These are phyloP conservation scores for Rugosomyces carneus DNA, from an alignment of 1,284 basidiomycete species.

Conservation along the genomic window DNA sequence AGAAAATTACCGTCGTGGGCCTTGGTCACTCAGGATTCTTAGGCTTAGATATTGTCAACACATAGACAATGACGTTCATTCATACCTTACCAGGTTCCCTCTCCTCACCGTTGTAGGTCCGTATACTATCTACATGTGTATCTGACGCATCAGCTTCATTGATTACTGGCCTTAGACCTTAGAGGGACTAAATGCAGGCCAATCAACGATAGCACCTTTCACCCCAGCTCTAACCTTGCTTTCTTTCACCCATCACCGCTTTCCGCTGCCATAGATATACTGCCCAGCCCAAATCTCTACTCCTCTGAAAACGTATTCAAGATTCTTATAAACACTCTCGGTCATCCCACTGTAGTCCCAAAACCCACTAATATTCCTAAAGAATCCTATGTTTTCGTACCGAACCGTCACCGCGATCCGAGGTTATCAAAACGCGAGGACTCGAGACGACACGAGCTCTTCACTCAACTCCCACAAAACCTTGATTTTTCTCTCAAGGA, in stretches of 20 bases:
- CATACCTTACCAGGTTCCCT: slow-evolving; percentile 38
- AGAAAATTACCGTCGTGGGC: slow-evolving; percentile 31
- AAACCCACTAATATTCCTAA: slow-evolving; percentile 14
- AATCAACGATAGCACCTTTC: slow-evolving; percentile 15
- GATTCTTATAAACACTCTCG: slow-evolving; percentile 26
- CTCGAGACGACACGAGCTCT: neutral
- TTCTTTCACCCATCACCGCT: slow-evolving; percentile 29
- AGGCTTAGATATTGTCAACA: slow-evolving; percentile 40
- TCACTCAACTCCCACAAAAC: neutral
- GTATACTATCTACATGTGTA: slow-evolving; percentile 20
- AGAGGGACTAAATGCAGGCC: slow-evolving; percentile 42
- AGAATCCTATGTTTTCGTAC: slow-evolving; percentile 20
- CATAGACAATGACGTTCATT: slow-evolving; percentile 36
- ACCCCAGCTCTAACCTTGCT: slow-evolving; percentile 15
- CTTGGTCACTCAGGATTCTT: slow-evolving; percentile 53
- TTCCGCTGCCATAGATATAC: slow-evolving; percentile 21
- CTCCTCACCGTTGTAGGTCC: slow-evolving; percentile 52
- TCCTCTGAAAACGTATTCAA: slow-evolving; percentile 27
- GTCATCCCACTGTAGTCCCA: slow-evolving; percentile 16
- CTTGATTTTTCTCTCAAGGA: neutral
- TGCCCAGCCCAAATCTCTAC: slow-evolving; percentile 23
- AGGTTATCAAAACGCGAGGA: neutral
- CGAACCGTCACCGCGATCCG: slow-evolving; percentile 4
- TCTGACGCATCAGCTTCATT: slow-evolving; percentile 5
- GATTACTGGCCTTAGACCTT: slow-evolving; percentile 35